Percentiles rank a stretch among this genome's conserved stretches.
Conservation (phyloP, 495 filamentous ascomycete genomes). For the Daldinia caldariorum region DNA sequence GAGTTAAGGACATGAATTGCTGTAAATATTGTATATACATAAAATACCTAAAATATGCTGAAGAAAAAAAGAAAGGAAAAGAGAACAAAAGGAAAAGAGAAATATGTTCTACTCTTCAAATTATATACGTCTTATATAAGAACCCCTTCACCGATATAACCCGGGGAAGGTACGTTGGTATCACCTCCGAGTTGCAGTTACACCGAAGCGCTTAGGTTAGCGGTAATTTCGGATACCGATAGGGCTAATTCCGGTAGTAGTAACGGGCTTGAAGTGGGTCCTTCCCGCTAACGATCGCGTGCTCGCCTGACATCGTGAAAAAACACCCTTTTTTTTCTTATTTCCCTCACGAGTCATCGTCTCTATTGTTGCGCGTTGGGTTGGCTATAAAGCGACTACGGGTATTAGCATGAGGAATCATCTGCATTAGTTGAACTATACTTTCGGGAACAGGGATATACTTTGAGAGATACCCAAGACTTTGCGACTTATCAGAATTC, state of each 20-base stretch:
- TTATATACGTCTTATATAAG: neutral
- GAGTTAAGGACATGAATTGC: no score
- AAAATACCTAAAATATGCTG: no score
- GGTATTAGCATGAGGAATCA: neutral
- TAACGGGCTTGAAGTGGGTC: conserved; percentile 22
- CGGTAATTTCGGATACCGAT: conserved; percentile 17
- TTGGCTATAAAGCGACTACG: neutral
- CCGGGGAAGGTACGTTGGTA: neutral
- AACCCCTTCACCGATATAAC: neutral
- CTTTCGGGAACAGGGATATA: no score
- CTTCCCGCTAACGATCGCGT: conserved; percentile 24
- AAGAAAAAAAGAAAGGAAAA: no score
- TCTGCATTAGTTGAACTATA: neutral
- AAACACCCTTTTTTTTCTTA: conserved; percentile 16
- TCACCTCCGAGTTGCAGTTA: neutral
- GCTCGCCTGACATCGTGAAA: conserved; percentile 31
- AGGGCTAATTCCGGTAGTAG: conserved; percentile 4
- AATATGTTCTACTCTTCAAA: no score
- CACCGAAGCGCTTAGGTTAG: conserved; percentile 8
- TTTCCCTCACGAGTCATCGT: conserved; percentile 20
- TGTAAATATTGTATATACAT: neutral
- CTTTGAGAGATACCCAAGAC: neutral
- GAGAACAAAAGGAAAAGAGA: no score
- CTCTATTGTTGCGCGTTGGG: neutral
- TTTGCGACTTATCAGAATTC: neutral